These are phyloP conservation scores for Coelastrella sp. DNA, from an alignment of 139 green algal genomes.

Conservation along the genomic window DNA sequence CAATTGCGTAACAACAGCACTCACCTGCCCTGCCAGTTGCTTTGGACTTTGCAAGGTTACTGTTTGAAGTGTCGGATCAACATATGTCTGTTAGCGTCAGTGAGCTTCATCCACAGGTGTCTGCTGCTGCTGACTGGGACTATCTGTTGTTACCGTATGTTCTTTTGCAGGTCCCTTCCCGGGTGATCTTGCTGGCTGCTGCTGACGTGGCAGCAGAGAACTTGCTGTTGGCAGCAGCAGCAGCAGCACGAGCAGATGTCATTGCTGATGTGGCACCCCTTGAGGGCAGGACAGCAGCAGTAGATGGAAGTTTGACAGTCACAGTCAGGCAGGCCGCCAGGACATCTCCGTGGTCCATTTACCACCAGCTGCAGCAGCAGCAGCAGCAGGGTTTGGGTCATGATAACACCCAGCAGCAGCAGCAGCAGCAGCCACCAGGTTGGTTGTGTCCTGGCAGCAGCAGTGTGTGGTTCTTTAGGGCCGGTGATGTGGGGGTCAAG, in stretches of 20 bases:
- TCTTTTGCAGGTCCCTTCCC: constrained; percentile 28
- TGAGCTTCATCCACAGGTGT: too few species aligned
- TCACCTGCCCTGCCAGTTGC: too few species aligned
- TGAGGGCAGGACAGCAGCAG: constrained; percentile 30
- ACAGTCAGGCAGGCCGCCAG: background rate
- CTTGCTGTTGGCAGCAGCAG: background rate
- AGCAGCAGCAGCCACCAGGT: background rate
- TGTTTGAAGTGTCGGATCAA: too few species aligned
- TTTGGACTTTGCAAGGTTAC: too few species aligned
- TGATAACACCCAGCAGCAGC: constrained; percentile 13
- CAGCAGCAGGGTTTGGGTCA: background rate
- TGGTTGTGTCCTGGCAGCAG: constrained; percentile 8
- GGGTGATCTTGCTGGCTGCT: constrained; percentile 14
- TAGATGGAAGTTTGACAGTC: constrained; percentile 27
- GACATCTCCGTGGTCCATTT: background rate
- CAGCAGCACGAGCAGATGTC: constrained; percentile 14
- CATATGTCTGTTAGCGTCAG: too few species aligned
- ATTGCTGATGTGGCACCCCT: constrained; percentile 4
- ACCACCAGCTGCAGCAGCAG: background rate
- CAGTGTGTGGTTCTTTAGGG: constrained; percentile 39
- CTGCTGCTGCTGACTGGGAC: too few species aligned
- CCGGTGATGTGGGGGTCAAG: background rate
- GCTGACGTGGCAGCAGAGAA: background rate
- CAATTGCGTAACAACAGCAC: too few species aligned
- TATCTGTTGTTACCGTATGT: too few species aligned